A percentile compares a stretch with the other conserved stretches of the same genome.
Conservation (phyloP, 352 stramenopile genomes). For the Globisporangium emineosum region DNA sequence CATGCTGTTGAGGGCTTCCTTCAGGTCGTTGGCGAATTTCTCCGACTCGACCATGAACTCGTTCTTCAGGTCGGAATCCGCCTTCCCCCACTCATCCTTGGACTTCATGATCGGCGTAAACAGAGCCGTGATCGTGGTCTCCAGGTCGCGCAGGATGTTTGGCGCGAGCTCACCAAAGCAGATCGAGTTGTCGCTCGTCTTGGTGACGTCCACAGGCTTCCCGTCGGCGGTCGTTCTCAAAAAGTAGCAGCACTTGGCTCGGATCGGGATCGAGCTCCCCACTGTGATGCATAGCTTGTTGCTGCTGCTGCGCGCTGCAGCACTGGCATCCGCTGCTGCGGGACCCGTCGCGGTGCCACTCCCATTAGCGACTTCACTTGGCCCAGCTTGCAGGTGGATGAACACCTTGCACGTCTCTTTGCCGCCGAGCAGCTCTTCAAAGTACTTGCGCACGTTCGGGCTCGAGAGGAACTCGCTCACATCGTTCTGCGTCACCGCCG, state of each 20-base stretch:
- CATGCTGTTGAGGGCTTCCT: constrained; percentile 95
- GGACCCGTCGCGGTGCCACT: constrained; percentile 3
- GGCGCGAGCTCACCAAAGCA: constrained; percentile 84
- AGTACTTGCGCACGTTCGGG: constrained; percentile 53
- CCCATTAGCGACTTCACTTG: constrained; percentile 11
- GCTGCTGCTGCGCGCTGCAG: constrained; percentile 1
- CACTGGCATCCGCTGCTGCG: not conserved
- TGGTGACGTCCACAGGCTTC: constrained; percentile 70
- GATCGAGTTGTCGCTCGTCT: constrained; percentile 74
- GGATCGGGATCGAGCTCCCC: constrained; percentile 67
- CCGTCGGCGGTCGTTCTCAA: constrained; percentile 62
- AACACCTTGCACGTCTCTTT: constrained; percentile 78
- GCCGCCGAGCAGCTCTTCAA: constrained; percentile 70
- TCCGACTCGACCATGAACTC: constrained; percentile 95
- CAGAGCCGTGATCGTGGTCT: constrained; percentile 77
- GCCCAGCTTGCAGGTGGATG: constrained; percentile 58
- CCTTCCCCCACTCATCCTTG: constrained; percentile 95
- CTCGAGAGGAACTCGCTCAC: constrained; percentile 64
- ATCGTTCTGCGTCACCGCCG: constrained; percentile 44
- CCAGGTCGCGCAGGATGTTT: constrained; percentile 78
- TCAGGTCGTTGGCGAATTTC: constrained; percentile 92
- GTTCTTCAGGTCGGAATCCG: constrained; percentile 88
- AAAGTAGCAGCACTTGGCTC: constrained; percentile 84
- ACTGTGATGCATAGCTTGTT: constrained; percentile 68
- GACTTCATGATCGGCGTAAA: constrained; percentile 92